Percentiles rank a stretch among this genome's conserved stretches.
Conservation (phyloP, 805 yeast species). For the Lipomyces chichibuensis region DNA sequence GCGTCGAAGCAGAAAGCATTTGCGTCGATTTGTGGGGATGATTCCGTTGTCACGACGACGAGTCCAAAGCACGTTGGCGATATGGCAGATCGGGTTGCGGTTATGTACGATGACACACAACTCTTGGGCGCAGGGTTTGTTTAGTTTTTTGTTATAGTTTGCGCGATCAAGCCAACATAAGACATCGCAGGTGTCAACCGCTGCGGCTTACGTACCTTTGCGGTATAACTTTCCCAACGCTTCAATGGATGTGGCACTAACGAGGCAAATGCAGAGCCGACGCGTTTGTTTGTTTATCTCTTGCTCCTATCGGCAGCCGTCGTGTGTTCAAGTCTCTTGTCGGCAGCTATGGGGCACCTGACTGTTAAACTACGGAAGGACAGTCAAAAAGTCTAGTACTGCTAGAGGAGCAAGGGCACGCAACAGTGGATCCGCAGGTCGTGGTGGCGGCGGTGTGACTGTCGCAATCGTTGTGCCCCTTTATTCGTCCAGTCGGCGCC, state of each 20-base stretch:
- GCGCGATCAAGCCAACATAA: too few relatives aligned
- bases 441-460: not conserved
- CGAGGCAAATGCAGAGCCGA: not conserved
- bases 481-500: not conserved
- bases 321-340: not conserved
- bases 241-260: not conserved
- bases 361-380: not conserved
- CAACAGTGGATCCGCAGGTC: not conserved
- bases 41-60: not conserved
- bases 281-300: slow-evolving; percentile 2
- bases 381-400: not conserved
- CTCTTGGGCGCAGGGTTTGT: not conserved
- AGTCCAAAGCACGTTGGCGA: not conserved
- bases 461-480: not conserved
- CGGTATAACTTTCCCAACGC: not conserved
- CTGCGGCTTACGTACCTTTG: not conserved
- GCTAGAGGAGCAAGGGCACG: not conserved
- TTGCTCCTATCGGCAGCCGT: not conserved
- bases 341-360: not conserved
- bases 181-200: too few relatives aligned
- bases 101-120: not conserved
- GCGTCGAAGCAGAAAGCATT: slow-evolving; percentile 8
- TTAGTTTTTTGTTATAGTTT: too few relatives aligned
- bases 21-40: not conserved
- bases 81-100: not conserved